phyloP scores from a whole-genome alignment of 352 stramenopile genomes.

The Pythium inflatum region DNA sequence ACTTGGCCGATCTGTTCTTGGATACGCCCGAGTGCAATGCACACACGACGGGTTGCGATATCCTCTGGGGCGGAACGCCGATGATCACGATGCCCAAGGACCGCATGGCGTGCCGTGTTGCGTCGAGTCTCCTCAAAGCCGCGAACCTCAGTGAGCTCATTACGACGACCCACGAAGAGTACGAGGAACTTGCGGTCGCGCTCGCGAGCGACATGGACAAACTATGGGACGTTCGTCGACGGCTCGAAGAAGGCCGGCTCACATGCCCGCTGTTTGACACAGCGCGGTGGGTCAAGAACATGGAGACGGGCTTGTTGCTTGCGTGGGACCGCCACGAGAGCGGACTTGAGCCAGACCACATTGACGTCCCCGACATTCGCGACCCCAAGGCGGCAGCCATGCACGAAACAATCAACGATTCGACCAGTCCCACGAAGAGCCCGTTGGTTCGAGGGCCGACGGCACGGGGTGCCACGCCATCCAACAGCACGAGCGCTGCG shows the following conservation, averaged over 20 bases:
- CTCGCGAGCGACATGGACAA: constrained; percentile 88
- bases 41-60: constrained; percentile 92
- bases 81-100: constrained; percentile 91
- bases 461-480: background rate
- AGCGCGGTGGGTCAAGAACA: constrained; percentile 76
- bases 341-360: constrained; percentile 71
- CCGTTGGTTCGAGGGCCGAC: background rate
- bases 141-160: constrained; percentile 86
- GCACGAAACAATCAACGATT: constrained; percentile 7
- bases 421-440: constrained; percentile 35
- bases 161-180: constrained; percentile 73
- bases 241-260: constrained; percentile 68
- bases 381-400: constrained; percentile 36
- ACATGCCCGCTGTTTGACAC: constrained; percentile 85
- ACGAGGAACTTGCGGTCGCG: constrained; percentile 91
- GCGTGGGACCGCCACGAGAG: constrained; percentile 79
- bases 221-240: constrained; percentile 74
- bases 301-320: constrained; percentile 77
- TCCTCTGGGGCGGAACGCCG: constrained; percentile 91
- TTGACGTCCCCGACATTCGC: constrained; percentile 78
- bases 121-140: constrained; percentile 81
- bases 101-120: constrained; percentile 91
- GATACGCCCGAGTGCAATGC: constrained; percentile 93
- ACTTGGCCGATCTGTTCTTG: constrained; percentile 91
- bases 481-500: background rate